These are phyloP conservation scores for Podochytrium sp. DNA, from an alignment of 192 early-diverging fungal species.

Conservation along the genomic window DNA sequence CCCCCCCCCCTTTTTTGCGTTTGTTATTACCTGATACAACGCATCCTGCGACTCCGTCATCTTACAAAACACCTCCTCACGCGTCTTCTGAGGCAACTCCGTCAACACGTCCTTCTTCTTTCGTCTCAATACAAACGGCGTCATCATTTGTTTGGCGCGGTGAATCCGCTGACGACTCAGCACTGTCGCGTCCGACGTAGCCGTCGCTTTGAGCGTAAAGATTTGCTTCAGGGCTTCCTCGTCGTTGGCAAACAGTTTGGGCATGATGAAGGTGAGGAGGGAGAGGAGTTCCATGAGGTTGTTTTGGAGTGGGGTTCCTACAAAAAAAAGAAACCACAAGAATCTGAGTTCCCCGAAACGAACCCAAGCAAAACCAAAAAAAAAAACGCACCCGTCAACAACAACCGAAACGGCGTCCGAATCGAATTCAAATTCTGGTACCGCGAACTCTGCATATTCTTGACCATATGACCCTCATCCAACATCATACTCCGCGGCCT, in stretches of 20 bases:
- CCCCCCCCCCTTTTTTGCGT: too few relatives aligned
- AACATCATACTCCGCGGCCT: conserved; percentile 73
- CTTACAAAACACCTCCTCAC: conserved; percentile 26
- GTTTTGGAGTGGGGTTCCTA: conserved; percentile 94
- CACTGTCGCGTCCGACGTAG: conserved; percentile 24
- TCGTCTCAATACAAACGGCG: conserved; percentile 85
- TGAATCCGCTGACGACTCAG: conserved; percentile 63
- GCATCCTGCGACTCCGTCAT: conserved; percentile 32
- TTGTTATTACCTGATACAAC: conserved; percentile 43
- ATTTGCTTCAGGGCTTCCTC: conserved; percentile 56
- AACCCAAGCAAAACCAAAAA: not conserved
- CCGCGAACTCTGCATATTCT: conserved; percentile 79
- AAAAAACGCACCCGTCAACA: conserved; percentile 13
- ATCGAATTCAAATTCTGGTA: conserved; percentile 76
- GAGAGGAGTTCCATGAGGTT: conserved; percentile 83
- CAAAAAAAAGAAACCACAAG: not conserved
- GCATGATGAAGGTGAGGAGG: conserved; percentile 86
- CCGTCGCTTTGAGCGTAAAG: conserved; percentile 62
- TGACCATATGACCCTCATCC: conserved; percentile 81
- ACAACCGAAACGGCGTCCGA: conserved; percentile 35
- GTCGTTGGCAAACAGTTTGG: conserved; percentile 69
- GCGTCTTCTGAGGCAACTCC: conserved; percentile 42
- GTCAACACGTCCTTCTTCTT: conserved; percentile 65
- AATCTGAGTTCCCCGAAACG: not conserved
- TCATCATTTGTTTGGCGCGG: conserved; percentile 81